These are phyloP conservation scores for Ambrosiella beaveri DNA, from an alignment of 2,329 filamentous ascomycete species.

Conservation along the genomic window DNA sequence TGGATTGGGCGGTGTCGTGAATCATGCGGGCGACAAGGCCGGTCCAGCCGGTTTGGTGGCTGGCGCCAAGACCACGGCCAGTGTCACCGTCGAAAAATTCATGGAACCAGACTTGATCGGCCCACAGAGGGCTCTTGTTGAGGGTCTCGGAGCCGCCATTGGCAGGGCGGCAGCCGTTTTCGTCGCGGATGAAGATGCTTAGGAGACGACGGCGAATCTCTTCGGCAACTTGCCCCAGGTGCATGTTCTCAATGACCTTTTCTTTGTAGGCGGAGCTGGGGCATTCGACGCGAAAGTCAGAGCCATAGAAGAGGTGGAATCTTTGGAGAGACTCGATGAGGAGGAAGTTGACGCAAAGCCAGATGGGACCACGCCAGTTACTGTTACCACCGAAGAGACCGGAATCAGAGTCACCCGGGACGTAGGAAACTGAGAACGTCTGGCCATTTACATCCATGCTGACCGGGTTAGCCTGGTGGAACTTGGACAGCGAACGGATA, in stretches of 20 bases:
- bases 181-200: slow-evolving; percentile 70
- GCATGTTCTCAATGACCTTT: slow-evolving; percentile 46
- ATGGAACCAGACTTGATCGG: slow-evolving; percentile 84
- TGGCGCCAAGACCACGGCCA: slow-evolving; percentile 76
- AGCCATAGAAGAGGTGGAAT: slow-evolving; percentile 93
- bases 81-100: slow-evolving; percentile 94
- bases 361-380: slow-evolving; percentile 93
- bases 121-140: slow-evolving; percentile 87
- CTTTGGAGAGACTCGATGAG: slow-evolving; percentile 86
- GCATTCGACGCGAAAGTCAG: slow-evolving; percentile 76
- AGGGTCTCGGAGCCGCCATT: slow-evolving; percentile 71
- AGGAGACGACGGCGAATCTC: slow-evolving; percentile 89
- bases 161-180: slow-evolving; percentile 75
- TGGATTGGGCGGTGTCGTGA: slow-evolving; percentile 89
- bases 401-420: slow-evolving; percentile 91
- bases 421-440: slow-evolving; percentile 70
- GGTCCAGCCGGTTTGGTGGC: slow-evolving; percentile 93
- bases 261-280: slow-evolving; percentile 25
- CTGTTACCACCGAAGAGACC: slow-evolving; percentile 93
- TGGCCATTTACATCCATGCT: slow-evolving; percentile 94
- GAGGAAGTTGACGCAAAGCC: slow-evolving; percentile 91
- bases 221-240: slow-evolving; percentile 83
- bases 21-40: slow-evolving; percentile 93
- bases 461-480: slow-evolving; percentile 75
- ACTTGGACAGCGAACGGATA: slow-evolving; percentile 81